phyloP scores from a whole-genome alignment of 257 asterid species.

The Capsicum baccatum region DNA sequence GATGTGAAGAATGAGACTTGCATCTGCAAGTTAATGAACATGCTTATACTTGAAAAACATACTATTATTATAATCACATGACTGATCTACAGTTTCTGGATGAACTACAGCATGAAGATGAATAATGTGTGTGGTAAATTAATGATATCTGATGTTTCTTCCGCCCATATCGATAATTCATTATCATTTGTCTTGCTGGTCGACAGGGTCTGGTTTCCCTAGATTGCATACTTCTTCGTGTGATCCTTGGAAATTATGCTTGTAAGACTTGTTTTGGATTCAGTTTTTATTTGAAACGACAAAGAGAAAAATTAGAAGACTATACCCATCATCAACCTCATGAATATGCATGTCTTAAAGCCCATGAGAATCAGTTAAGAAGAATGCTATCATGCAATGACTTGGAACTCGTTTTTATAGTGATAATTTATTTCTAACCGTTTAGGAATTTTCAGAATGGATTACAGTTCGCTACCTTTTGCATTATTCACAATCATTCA shows the following conservation, averaged over 20 bases:
- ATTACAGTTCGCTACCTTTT: neutral
- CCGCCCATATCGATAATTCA: neutral
- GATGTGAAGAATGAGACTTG: neutral
- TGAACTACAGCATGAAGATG: neutral
- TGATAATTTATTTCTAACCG: neutral
- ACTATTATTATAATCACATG: neutral
- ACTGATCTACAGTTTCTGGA: neutral
- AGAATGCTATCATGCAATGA: neutral
- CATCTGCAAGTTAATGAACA: neutral
- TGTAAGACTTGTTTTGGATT: neutral
- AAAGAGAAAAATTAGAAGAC: neutral
- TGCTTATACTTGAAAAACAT: neutral
- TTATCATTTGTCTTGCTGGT: neutral
- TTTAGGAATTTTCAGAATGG: neutral
- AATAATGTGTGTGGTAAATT: neutral
- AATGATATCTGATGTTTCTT: neutral
- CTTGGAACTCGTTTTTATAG: neutral
- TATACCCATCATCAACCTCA: neutral
- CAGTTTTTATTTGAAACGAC: neutral
- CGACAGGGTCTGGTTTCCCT: neutral
- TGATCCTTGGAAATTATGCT: conserved; percentile 22
- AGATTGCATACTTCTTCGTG: neutral
- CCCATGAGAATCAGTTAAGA: neutral
- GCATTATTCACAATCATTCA: neutral
- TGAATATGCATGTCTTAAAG: neutral